phyloP scores from a whole-genome alignment of 345 rosid species.

The Eucalyptus camaldulensis region DNA sequence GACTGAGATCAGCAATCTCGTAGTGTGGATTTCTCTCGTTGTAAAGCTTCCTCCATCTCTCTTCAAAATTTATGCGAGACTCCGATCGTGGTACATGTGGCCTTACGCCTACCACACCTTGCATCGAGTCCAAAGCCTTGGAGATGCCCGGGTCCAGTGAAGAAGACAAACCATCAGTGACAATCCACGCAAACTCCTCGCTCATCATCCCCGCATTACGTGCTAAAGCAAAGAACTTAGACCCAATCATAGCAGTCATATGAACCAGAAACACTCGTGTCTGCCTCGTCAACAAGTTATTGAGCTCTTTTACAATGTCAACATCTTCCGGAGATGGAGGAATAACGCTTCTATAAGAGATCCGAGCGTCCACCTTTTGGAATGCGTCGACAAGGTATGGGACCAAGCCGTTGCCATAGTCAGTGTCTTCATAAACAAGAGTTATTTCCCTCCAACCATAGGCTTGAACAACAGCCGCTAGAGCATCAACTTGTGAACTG shows the following conservation, averaged over 20 bases:
- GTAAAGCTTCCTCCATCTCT: neutral
- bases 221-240: slow-evolving; percentile 10
- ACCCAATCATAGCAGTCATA: slow-evolving; percentile 8
- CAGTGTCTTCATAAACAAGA: slow-evolving; percentile 15
- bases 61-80: neutral
- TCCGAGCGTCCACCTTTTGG: neutral
- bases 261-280: slow-evolving; percentile 27
- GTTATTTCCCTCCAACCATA: slow-evolving; percentile 19
- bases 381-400: slow-evolving; percentile 12
- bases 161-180: slow-evolving; percentile 5
- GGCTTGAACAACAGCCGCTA: slow-evolving; percentile 3
- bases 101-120: slow-evolving; percentile 1
- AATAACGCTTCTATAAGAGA: slow-evolving; percentile 5
- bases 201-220: slow-evolving; percentile 14
- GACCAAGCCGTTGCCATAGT: slow-evolving; percentile 15
- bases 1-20: neutral
- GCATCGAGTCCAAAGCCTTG: neutral
- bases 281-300: slow-evolving; percentile 9
- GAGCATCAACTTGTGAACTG: slow-evolving; percentile 11
- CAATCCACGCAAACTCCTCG: slow-evolving; percentile 18
- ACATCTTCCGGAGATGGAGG: neutral
- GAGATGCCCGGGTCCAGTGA: neutral
- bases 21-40: neutral
- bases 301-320: slow-evolving; percentile 4
- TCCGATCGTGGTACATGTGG: neutral